phyloP scores from a whole-genome alignment of 441 rosid species.

The Gossypium lobatum region DNA sequence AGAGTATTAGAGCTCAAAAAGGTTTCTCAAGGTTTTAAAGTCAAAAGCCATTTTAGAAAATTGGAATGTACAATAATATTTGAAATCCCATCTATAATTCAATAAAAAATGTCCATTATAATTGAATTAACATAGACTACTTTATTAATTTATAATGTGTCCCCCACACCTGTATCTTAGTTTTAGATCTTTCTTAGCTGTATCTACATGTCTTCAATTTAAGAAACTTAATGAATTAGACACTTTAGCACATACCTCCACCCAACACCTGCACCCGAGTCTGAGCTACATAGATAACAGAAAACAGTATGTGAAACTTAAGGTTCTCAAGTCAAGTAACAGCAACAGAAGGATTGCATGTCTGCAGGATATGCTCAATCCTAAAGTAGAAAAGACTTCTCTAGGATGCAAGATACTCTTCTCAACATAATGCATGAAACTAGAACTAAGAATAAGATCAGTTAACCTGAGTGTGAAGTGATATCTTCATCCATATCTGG shows the following conservation, averaged over 20 bases:
- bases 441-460: conserved; percentile 12
- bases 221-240: background rate
- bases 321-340: background rate
- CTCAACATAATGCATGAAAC: conserved; percentile 13
- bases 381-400: background rate
- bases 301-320: background rate
- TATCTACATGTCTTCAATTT: background rate
- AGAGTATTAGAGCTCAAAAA: background rate
- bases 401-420: conserved; percentile 7
- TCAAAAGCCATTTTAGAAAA: background rate
- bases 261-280: background rate
- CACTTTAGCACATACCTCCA: background rate
- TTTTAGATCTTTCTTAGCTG: background rate
- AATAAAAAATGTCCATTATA: background rate
- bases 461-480: conserved; percentile 56
- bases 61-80: background rate
- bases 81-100: background rate
- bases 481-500: conserved; percentile 62
- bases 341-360: background rate
- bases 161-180: background rate
- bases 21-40: background rate
- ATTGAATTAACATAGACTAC: background rate
- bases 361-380: background rate
- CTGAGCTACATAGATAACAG: background rate
- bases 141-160: background rate